phyloP scores from a whole-genome alignment of 495 filamentous ascomycete species.

The Coniosporium apollinis region DNA sequence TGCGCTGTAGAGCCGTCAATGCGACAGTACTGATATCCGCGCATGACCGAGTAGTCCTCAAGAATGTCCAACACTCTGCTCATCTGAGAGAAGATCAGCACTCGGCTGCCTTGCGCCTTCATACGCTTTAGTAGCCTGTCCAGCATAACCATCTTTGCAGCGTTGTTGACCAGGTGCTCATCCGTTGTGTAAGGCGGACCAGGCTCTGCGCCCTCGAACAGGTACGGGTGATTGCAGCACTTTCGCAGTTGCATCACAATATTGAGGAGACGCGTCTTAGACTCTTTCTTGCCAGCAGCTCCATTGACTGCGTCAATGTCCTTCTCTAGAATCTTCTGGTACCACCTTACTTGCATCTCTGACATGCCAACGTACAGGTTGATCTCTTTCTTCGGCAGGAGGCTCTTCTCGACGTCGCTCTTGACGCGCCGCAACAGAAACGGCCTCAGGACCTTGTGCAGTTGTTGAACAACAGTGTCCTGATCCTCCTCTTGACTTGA shows the following conservation, averaged over 20 bases:
- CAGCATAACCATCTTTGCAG: slow-evolving; percentile 94
- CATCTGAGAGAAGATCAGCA: slow-evolving; percentile 99
- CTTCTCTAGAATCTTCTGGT: slow-evolving; percentile 96
- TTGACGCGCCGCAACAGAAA: slow-evolving; percentile 95
- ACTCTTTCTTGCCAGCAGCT: slow-evolving; percentile 87
- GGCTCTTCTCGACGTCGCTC: slow-evolving; percentile 95
- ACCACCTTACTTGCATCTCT: slow-evolving; percentile 99
- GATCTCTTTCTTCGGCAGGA: slow-evolving; percentile 93
- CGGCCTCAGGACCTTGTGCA: slow-evolving; percentile 82
- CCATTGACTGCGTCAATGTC: slow-evolving; percentile 99
- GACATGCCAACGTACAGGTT: slow-evolving; percentile 98
- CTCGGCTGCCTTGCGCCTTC: slow-evolving; percentile 70
- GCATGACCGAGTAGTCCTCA: slow-evolving; percentile 95
- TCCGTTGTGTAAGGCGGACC: slow-evolving; percentile 97
- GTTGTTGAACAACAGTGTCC: slow-evolving; percentile 91
- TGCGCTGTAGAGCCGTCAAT: slow-evolving; percentile 97
- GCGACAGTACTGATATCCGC: slow-evolving; percentile 87
- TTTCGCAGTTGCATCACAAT: slow-evolving; percentile 99
- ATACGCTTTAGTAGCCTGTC: slow-evolving; percentile 81
- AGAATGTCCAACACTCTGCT: slow-evolving; percentile 91
- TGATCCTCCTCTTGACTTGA: slow-evolving; percentile 75
- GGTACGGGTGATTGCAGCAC: slow-evolving; percentile 97
- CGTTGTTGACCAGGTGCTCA: slow-evolving; percentile 84
- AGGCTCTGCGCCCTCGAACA: slow-evolving; percentile 95
- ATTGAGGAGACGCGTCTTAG: slow-evolving; percentile 97